Percentiles rank a stretch among this genome's conserved stretches.
phyloP scores from a whole-genome alignment of 2,329 filamentous ascomycete genomes.

The Samsoniella hepiali region DNA sequence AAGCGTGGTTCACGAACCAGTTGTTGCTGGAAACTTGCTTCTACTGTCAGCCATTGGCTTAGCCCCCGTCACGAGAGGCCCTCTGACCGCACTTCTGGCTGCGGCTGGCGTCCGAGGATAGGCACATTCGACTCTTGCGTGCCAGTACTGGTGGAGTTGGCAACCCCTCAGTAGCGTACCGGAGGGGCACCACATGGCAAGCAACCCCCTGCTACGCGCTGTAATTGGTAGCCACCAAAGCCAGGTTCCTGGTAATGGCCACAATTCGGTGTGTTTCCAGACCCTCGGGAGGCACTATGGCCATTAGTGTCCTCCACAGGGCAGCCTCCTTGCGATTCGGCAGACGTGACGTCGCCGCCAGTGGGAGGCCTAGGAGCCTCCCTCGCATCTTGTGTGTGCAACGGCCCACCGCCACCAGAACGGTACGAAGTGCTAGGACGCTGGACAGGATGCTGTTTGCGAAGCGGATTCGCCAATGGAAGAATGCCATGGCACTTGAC shows the following conservation, averaged over 20 bases:
- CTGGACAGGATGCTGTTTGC: not conserved
- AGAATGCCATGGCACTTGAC: not conserved
- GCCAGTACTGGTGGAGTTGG: constrained; percentile 4
- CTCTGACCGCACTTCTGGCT: constrained; percentile 17
- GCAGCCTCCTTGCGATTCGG: constrained; percentile 23
- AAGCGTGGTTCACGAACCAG: not conserved
- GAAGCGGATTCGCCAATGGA: constrained; percentile 7
- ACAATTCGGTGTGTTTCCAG: constrained; percentile 31
- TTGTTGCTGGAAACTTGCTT: not conserved
- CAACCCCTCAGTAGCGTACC: constrained; percentile 9
- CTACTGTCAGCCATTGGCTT: constrained; percentile 8
- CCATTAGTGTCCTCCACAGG: constrained; percentile 13
- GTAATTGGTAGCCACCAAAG: constrained; percentile 22
- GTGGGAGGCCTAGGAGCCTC: not conserved
- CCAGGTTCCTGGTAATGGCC: constrained; percentile 25
- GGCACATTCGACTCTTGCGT: not conserved
- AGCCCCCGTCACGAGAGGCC: constrained; percentile 6
- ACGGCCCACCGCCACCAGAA: constrained; percentile 15
- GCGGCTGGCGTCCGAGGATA: constrained; percentile 11
- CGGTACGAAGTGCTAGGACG: constrained; percentile 3
- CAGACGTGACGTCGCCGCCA: constrained; percentile 25
- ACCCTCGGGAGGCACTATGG: constrained; percentile 32
- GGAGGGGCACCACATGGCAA: constrained; percentile 19
- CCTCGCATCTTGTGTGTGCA: constrained; percentile 4
- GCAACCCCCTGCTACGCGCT: constrained; percentile 16